These are phyloP conservation scores for Globisporangium cystogenes DNA, from an alignment of 352 stramenopile species.

Conservation along the genomic window DNA sequence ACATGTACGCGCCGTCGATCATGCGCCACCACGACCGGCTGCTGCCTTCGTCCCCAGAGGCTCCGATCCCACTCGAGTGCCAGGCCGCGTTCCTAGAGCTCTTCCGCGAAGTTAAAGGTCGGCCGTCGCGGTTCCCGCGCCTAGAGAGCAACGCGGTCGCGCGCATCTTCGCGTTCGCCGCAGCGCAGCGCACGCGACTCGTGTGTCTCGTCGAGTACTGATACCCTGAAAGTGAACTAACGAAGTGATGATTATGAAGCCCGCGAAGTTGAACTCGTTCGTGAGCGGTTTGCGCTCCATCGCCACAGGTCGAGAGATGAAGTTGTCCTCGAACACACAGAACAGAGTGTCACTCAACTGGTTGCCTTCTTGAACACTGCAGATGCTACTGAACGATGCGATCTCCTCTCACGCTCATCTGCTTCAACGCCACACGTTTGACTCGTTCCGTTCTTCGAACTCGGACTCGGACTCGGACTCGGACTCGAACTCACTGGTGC, in stretches of 20 bases:
- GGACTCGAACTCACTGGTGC: background rate
- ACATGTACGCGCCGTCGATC: conserved; percentile 10
- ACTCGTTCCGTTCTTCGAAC: too few relatives aligned
- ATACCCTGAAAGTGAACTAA: too few relatives aligned
- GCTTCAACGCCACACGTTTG: too few relatives aligned
- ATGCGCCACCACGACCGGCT: conserved; percentile 4
- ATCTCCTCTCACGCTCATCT: background rate
- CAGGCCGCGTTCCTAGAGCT: conserved; percentile 7
- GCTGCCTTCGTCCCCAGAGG: background rate
- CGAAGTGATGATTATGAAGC: too few relatives aligned
- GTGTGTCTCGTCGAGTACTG: conserved; percentile 22
- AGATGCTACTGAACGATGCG: too few relatives aligned
- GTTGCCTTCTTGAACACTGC: too few relatives aligned
- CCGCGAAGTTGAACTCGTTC: too few relatives aligned
- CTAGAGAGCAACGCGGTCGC: conserved; percentile 4
- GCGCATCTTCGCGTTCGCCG: conserved; percentile 15
- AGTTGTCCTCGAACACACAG: too few relatives aligned
- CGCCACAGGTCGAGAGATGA: too few relatives aligned
- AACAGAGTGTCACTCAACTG: too few relatives aligned
- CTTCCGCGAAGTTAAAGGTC: background rate
- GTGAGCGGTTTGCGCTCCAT: too few relatives aligned
- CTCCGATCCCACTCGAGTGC: background rate
- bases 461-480: background rate
- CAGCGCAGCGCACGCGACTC: conserved; percentile 6
- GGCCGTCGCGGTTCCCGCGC: background rate